Base-by-base conservation (phyloP, 2,329 filamentous ascomycete species). In the Alternaria metachromatica region DNA sequence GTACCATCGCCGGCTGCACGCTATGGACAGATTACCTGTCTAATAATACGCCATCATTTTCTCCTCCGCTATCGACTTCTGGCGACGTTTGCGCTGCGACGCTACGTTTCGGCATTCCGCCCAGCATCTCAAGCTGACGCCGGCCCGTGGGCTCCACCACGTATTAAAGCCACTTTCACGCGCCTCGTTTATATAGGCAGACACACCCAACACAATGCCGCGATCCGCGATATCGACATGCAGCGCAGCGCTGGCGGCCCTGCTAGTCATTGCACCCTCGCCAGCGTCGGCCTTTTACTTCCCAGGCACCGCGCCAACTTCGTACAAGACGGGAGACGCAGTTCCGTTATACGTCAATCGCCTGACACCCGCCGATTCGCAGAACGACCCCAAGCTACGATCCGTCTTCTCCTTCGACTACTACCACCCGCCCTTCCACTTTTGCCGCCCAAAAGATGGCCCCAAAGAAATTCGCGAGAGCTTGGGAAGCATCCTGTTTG, bases 321-420 rank as follows among this genome's bases (percentile, higher is more conserved):
- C 95, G 60, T 99, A 99, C 84, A 89, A 92, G 74, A 83, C 85
- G 56, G 92, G 89, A 76, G 92, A 96, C 73, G 83, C 83, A 25
- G 96, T 99, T 23, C 93, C 94, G 23, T 87, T 99, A 53, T 90
- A 92, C 76, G 96, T 99, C 80, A 99, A 99, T 83, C 90, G 90
- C 78, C 90, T 99, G 74, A 96, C 93, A 45, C 95, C 96, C 5
- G 89, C 94, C 49, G 89, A 93, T 49, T 91, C 92, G 45, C 86
- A 88, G 64, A 86, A 88, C 68, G 93, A 97, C 81, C 88, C 91
- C 25, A 90, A 93, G 72, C 86, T 98, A 44, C 93, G 94, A 78
- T 96, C 94, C n/a, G 91, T 97, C 58, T 90, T 98, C 74, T 92
- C 95, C 5, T 99, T 92, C 85, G 95, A 98, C 82, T 98, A 99